A percentile compares a stretch with the other conserved stretches of the same genome.
Evolutionary conservation across 2,329 filamentous ascomycete species (phyloP).

Genomic region (Chaetomiaceae sp.): DNA sequence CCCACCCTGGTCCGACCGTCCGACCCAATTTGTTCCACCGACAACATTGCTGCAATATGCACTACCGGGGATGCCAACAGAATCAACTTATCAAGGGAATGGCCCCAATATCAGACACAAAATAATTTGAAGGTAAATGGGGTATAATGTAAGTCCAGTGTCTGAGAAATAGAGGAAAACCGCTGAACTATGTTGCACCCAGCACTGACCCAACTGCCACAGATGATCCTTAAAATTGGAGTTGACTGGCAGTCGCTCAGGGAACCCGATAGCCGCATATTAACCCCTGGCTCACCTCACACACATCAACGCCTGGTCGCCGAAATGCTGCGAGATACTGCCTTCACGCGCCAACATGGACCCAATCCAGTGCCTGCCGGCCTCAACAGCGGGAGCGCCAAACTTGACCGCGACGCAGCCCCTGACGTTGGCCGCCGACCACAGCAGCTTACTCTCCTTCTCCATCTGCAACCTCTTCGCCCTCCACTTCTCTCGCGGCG

Average conservation of each 20-base stretch:
- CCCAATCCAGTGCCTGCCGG: slow-evolving; percentile 73
- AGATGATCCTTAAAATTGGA: too few species aligned
- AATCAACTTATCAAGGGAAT: too few species aligned
- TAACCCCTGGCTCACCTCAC: slow-evolving; percentile 42
- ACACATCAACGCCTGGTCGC: slow-evolving; percentile 76
- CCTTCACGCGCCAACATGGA: slow-evolving; percentile 71
- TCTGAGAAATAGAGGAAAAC: too few species aligned
- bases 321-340: slow-evolving; percentile 66
- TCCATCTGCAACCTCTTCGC: slow-evolving; percentile 54
- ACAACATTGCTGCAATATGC: neutral
- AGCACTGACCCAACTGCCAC: too few species aligned
- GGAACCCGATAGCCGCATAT: neutral
- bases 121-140: too few species aligned
- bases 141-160: too few species aligned
- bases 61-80: neutral
- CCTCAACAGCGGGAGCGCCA: slow-evolving; percentile 75
- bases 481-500: slow-evolving; percentile 51
- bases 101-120: too few species aligned
- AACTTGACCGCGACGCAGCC: slow-evolving; percentile 91
- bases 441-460: slow-evolving; percentile 58
- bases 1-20: slow-evolving; percentile 3
- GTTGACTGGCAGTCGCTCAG: too few species aligned
- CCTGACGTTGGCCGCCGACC: slow-evolving; percentile 76
- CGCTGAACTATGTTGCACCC: too few species aligned
- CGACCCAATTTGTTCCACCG: too few species aligned